Conservation (phyloP, 2,329 filamentous ascomycete species). For the Truncatella angustata region DNA sequence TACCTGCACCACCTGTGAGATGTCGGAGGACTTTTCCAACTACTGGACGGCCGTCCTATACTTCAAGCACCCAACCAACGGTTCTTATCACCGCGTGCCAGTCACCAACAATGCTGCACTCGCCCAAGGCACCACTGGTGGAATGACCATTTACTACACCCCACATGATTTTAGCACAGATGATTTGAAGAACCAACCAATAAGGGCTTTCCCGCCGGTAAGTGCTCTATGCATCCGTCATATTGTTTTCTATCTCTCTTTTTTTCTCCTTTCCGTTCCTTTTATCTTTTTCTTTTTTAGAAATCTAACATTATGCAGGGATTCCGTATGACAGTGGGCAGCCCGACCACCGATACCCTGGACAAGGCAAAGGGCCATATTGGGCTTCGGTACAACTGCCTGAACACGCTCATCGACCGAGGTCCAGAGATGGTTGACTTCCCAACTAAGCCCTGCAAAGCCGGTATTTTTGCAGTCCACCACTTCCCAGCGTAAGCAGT, state of each 20-base stretch:
- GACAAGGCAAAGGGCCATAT: slow-evolving; percentile 29
- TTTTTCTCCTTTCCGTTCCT: too few species aligned
- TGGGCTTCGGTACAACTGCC: slow-evolving; percentile 39
- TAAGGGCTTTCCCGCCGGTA: slow-evolving; percentile 25
- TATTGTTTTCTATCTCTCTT: too few species aligned
- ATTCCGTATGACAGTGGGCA: slow-evolving; percentile 43
- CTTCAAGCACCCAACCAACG: neutral
- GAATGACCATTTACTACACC: slow-evolving; percentile 5
- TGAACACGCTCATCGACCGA: slow-evolving; percentile 36
- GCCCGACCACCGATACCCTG: slow-evolving; percentile 28
- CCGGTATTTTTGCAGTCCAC: slow-evolving; percentile 41
- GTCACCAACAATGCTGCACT: slow-evolving; percentile 15
- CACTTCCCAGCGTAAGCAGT: slow-evolving; percentile 44
- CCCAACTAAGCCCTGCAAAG: slow-evolving; percentile 35
- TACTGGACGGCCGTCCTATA: slow-evolving; percentile 34
- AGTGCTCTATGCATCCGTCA: neutral
- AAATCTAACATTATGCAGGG: slow-evolving; percentile 23
- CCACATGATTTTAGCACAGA: slow-evolving; percentile 20
- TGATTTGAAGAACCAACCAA: slow-evolving; percentile 35
- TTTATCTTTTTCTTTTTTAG: neutral
- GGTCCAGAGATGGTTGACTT: slow-evolving; percentile 39
- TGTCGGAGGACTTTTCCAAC: slow-evolving; percentile 34
- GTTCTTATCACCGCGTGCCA: slow-evolving; percentile 2
- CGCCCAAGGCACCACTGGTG: slow-evolving; percentile 12
- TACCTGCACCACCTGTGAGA: slow-evolving; percentile 40